A percentile compares a stretch with the other conserved stretches of the same genome.
These are phyloP conservation scores for Favolaschia claudopus DNA, from an alignment of 768 basidiomycete species.

Conservation along the genomic window DNA sequence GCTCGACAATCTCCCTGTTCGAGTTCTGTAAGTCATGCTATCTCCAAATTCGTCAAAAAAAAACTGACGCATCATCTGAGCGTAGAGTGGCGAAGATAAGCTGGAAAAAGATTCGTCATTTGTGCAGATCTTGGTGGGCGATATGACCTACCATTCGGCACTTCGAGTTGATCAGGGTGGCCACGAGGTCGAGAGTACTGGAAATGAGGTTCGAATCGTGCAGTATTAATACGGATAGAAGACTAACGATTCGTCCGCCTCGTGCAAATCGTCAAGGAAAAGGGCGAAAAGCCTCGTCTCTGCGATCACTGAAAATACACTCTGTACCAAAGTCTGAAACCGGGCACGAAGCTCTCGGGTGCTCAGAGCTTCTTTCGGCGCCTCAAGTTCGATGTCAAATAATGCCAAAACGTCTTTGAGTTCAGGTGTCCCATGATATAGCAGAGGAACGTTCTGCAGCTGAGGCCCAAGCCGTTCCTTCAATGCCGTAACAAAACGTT, in stretches of 20 bases:
- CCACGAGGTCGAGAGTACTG: conserved; percentile 72
- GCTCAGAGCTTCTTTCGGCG: conserved; percentile 61
- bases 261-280: conserved; percentile 78
- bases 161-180: conserved; percentile 67
- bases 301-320: conserved; percentile 72
- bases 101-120: conserved; percentile 39
- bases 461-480: conserved; percentile 73
- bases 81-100: conserved; percentile 71
- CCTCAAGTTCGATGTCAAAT: conserved; percentile 59
- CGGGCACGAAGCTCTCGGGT: conserved; percentile 70
- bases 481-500: conserved; percentile 67
- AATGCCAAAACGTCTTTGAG: conserved; percentile 66
- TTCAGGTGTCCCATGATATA: conserved; percentile 77
- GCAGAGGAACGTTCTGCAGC: conserved; percentile 69
- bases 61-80: conserved; percentile 60
- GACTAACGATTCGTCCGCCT: conserved; percentile 71
- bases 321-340: conserved; percentile 75
- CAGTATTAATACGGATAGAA: neutral
- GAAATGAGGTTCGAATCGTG: neutral
- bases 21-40: neutral
- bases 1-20: conserved; percentile 53
- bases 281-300: conserved; percentile 75
- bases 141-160: conserved; percentile 62
- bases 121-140: neutral
- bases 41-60: neutral